These are phyloP conservation scores for Nothopassalora personata DNA, from an alignment of 2,329 filamentous ascomycete species.

Conservation along the genomic window DNA sequence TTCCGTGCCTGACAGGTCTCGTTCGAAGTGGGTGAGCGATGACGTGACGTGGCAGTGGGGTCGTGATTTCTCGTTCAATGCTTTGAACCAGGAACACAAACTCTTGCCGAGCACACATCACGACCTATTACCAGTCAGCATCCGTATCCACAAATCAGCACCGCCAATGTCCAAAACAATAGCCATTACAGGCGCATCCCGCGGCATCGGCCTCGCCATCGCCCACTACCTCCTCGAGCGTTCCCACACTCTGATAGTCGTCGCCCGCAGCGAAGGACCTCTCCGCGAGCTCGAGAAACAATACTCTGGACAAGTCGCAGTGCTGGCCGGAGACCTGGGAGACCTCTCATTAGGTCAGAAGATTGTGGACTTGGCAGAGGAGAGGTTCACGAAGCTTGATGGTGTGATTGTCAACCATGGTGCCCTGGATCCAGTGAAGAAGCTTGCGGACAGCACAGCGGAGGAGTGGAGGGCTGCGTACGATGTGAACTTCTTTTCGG, in stretches of 20 bases:
- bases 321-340: slow-evolving; percentile 54
- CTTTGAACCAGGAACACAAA: not conserved
- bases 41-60: not conserved
- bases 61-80: not conserved
- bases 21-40: not conserved
- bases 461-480: slow-evolving; percentile 72
- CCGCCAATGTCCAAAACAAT: slow-evolving; percentile 39
- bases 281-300: slow-evolving; percentile 50
- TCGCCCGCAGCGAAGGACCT: slow-evolving; percentile 51
- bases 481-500: slow-evolving; percentile 83
- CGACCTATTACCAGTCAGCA: not conserved
- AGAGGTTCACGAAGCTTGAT: slow-evolving; percentile 64
- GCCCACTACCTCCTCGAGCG: slow-evolving; percentile 52
- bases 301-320: slow-evolving; percentile 48
- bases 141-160: no score
- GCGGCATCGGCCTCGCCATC: slow-evolving; percentile 60
- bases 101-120: not conserved
- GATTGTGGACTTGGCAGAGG: slow-evolving; percentile 60
- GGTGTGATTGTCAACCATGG: slow-evolving; percentile 87
- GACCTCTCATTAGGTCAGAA: slow-evolving; percentile 52
- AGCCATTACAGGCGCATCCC: slow-evolving; percentile 57
- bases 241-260: slow-evolving; percentile 51
- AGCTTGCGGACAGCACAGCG: slow-evolving; percentile 60
- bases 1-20: not conserved
- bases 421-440: slow-evolving; percentile 66